These are phyloP conservation scores for Beauveria sp. DNA, from an alignment of 2,329 filamentous ascomycete species.

Conservation along the genomic window DNA sequence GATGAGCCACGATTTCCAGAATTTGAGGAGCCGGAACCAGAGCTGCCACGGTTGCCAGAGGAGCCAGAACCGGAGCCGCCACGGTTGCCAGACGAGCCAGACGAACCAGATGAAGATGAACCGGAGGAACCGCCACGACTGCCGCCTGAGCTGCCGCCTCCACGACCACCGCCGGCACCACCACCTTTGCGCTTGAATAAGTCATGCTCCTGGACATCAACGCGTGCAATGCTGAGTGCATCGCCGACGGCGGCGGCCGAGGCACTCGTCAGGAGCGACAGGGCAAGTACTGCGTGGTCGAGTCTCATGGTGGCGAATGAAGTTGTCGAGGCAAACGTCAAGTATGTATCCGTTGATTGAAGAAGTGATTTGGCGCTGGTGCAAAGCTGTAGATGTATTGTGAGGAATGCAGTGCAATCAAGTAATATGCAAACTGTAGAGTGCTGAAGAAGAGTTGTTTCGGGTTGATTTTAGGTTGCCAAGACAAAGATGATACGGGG, in stretches of 20 bases:
- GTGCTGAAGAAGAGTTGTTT: neutral
- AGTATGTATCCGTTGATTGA: neutral
- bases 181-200: slow-evolving; percentile 45
- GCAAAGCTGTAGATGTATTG: neutral
- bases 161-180: neutral
- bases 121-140: neutral
- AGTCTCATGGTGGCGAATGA: slow-evolving; percentile 23
- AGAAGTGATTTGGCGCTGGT: neutral
- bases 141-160: neutral
- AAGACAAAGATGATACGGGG: neutral
- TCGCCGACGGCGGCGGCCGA: slow-evolving; percentile 6
- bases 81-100: neutral
- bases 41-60: neutral
- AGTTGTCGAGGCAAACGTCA: neutral
- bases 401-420: neutral
- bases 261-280: slow-evolving; percentile 20
- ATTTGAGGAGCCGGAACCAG: neutral
- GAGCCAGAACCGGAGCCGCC: neutral
- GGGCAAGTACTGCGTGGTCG: slow-evolving; percentile 22
- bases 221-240: slow-evolving; percentile 13
- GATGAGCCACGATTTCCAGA: neutral
- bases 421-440: neutral
- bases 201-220: slow-evolving; percentile 30
- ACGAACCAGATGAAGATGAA: neutral
- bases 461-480: neutral